Evolutionary conservation across 805 yeast species (phyloP).

Genomic region (Hanseniaspora taiwanica): DNA sequence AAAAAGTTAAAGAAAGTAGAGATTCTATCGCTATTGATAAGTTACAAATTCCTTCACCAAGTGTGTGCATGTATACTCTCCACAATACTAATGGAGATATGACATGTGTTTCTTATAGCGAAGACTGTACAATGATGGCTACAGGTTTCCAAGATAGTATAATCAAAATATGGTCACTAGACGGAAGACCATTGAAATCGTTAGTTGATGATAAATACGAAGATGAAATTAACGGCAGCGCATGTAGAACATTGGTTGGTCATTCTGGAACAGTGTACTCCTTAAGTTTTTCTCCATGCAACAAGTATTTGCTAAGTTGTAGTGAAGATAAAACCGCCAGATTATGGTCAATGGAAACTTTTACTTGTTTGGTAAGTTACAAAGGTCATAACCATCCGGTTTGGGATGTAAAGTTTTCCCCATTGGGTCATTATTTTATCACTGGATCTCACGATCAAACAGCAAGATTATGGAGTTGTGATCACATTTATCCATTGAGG

Average conservation of each 20-base stretch:
- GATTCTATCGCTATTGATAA: conserved; percentile 56
- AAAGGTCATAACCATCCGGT: conserved; percentile 94
- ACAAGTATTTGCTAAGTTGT: conserved; percentile 60
- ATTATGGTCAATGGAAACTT: conserved; percentile 89
- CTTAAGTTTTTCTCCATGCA: conserved; percentile 81
- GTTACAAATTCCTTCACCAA: conserved; percentile 71
- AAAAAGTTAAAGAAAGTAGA: conserved; percentile 70
- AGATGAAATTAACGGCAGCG: conserved; percentile 22
- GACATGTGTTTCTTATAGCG: conserved; percentile 78
- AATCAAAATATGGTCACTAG: conserved; percentile 84
- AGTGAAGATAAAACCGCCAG: conserved; percentile 90
- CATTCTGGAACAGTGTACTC: conserved; percentile 94
- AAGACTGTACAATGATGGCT: conserved; percentile 75
- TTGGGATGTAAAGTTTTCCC: conserved; percentile 94
- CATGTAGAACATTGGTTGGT: conserved; percentile 49
- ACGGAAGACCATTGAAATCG: conserved; percentile 71
- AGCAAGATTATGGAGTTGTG: conserved; percentile 95
- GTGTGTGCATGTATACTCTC: conserved; percentile 95
- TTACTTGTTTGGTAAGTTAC: conserved; percentile 79
- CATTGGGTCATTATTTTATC: conserved; percentile 95
- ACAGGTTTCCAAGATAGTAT: conserved; percentile 91
- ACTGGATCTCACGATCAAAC: conserved; percentile 97
- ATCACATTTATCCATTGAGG: conserved; percentile 90
- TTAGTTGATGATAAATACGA: conserved; percentile 42
- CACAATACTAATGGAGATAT: conserved; percentile 86